These are phyloP conservation scores for Imleria badia DNA, from an alignment of 768 basidiomycete genomes.

Conservation along the genomic window DNA sequence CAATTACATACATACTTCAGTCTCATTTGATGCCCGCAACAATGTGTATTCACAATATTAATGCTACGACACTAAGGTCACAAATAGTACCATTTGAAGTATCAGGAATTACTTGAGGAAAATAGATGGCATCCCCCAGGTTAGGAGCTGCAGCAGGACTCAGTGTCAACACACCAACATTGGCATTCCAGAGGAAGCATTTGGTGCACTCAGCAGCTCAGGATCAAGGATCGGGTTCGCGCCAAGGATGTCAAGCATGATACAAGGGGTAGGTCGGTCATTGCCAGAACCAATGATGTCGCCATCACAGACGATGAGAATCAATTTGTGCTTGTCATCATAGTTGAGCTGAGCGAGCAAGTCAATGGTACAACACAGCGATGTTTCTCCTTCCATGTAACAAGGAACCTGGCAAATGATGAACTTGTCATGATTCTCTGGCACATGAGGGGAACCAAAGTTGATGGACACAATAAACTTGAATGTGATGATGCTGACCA, in stretches of 20 bases:
- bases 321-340: conserved; percentile 97
- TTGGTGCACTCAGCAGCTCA: conserved; percentile 89
- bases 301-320: conserved; percentile 63
- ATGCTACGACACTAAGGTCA: too few relatives aligned
- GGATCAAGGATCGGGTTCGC: conserved; percentile 91
- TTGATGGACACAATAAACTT: conserved; percentile 91
- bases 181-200: too few relatives aligned
- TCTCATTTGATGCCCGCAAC: too few relatives aligned
- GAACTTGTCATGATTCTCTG: conserved; percentile 95
- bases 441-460: conserved; percentile 76
- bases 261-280: conserved; percentile 92
- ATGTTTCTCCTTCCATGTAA: conserved; percentile 93
- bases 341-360: conserved; percentile 92
- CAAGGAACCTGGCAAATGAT: conserved; percentile 97
- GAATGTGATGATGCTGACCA: conserved; percentile 94
- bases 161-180: too few relatives aligned
- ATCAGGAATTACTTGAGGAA: too few relatives aligned
- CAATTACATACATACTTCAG: too few relatives aligned
- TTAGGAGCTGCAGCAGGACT: too few relatives aligned
- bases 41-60: too few relatives aligned
- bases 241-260: conserved; percentile 96
- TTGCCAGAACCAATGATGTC: conserved; percentile 98
- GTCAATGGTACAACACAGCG: conserved; percentile 85
- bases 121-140: too few relatives aligned
- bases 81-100: too few relatives aligned